A percentile compares a stretch with the other conserved stretches of the same genome.
Conservation (phyloP, 768 basidiomycete species). For the Infundibulicybe gibba region DNA sequence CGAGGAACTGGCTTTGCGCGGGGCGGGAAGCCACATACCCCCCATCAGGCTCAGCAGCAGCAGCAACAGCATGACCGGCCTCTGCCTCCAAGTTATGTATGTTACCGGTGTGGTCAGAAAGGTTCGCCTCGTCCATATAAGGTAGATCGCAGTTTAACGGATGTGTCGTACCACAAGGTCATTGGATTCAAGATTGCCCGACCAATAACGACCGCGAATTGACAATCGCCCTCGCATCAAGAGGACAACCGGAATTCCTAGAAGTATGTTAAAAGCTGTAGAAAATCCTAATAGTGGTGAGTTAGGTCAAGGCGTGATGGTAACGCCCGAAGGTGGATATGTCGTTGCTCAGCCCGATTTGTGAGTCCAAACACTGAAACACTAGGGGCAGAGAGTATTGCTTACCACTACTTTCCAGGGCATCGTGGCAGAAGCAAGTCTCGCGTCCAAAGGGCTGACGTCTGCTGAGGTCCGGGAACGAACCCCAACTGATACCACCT, state of each 20-base stretch:
- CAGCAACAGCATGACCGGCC: constrained; percentile 67
- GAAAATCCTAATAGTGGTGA: constrained; percentile 76
- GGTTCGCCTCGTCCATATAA: constrained; percentile 41
- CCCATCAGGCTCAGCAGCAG: constrained; percentile 42
- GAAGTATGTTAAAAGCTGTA: constrained; percentile 95
- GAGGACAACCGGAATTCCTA: constrained; percentile 96
- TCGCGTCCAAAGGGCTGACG: constrained; percentile 75
- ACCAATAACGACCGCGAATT: constrained; percentile 94
- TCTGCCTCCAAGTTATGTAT: constrained; percentile 93
- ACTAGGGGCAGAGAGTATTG: neutral
- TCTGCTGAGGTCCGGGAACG: constrained; percentile 88
- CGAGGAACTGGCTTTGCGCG: constrained; percentile 64
- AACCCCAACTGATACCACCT: constrained; percentile 69
- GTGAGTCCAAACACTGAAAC: constrained; percentile 57
- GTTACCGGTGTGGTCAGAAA: constrained; percentile 98
- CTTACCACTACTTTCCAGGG: constrained; percentile 39
- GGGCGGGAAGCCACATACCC: constrained; percentile 54
- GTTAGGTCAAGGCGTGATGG: constrained; percentile 88
- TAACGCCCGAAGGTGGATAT: constrained; percentile 97
- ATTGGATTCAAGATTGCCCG: constrained; percentile 99
- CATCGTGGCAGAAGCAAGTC: constrained; percentile 93
- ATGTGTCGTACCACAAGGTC: constrained; percentile 51
- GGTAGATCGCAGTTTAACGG: neutral
- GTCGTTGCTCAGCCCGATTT: constrained; percentile 95
- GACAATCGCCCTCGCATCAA: constrained; percentile 95